Base-by-base conservation (phyloP, 2,329 filamentous ascomycete species). In the Pyrenochaeta sp. region DNA sequence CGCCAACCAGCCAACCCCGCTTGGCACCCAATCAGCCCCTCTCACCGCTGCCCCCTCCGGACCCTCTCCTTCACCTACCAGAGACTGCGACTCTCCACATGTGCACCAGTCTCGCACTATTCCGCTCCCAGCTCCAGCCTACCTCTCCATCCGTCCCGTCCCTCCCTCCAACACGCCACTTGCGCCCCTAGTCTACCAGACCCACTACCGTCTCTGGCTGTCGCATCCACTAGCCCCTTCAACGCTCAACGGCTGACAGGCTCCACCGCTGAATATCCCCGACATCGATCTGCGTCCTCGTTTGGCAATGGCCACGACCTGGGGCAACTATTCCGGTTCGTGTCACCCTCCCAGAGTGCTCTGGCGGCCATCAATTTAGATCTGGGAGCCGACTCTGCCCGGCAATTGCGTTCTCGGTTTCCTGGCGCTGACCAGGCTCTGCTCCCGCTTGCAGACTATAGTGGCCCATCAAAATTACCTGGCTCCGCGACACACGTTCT, bases 401-500 rank as follows among this genome's bases (percentile, higher is more conserved):
- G 51, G 53, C 53, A 61, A 44, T 53, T 58, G 44, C 46, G 42
- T 42, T 38, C 42, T 19, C 18, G 22, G 19, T 19, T 26, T 13
- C 15, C 27, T 3, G 35, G 11, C 31, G 47, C 58, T 61, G 46
- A 60, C 53, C 45, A 32, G 44, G 36, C 45, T 43, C 40, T 21
- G 9, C 30, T 34, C 29, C 39, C 40, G 15, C 49, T 38, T 44
- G 38, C 49, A 72, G 69, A 66, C 52, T 74, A 74, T 48, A 67
- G 66, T 44, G 70, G 69, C 31, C 45, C 63, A 28, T 61, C 69
- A 48, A 68, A 67, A 51, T 41, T 61, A 38, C 61, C 63, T 51
- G 65, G 63, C 43, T 61, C 62, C 39, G 63, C 70, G 29, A 63
- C 56, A 35, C 71, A 74, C 52, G 54, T 72, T 51, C 54, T 59